A percentile compares a stretch with the other conserved stretches of the same genome.
Evolutionary conservation across 805 yeast species (phyloP).

Genomic region (Pichia exigua): DNA sequence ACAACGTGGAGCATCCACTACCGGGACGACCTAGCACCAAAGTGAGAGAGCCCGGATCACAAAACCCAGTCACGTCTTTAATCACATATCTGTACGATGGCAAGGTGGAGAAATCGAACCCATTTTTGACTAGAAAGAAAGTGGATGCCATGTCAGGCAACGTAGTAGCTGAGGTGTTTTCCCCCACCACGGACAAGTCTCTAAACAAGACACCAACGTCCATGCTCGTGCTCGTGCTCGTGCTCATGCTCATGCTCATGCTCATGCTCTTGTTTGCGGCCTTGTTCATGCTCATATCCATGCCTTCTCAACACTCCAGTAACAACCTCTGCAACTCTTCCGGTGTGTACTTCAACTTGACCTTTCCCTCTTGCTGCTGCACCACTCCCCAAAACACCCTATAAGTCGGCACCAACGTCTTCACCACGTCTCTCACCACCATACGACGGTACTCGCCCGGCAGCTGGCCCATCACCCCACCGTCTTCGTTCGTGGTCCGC

Average conservation of each 20-base stretch:
- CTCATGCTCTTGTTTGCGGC: too few relatives aligned
- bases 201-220: background rate
- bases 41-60: constrained; percentile 45
- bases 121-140: constrained; percentile 8
- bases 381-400: background rate
- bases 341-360: background rate
- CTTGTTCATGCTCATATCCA: too few relatives aligned
- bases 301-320: background rate
- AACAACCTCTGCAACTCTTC: background rate
- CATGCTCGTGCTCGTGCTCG: too few relatives aligned
- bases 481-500: too few relatives aligned
- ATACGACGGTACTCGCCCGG: background rate
- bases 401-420: background rate
- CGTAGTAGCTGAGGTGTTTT: background rate
- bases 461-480: background rate
- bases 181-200: background rate
- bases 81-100: constrained; percentile 18
- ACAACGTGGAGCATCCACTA: constrained; percentile 54
- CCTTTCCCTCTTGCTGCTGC: background rate
- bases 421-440: background rate
- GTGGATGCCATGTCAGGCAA: background rate
- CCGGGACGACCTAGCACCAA: constrained; percentile 55
- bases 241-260: too few relatives aligned
- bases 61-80: constrained; percentile 16
- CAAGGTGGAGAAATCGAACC: constrained; percentile 17